Evolutionary conservation across 148 eudicot species (phyloP).

Genomic region (Camellia lanceoleosa): DNA sequence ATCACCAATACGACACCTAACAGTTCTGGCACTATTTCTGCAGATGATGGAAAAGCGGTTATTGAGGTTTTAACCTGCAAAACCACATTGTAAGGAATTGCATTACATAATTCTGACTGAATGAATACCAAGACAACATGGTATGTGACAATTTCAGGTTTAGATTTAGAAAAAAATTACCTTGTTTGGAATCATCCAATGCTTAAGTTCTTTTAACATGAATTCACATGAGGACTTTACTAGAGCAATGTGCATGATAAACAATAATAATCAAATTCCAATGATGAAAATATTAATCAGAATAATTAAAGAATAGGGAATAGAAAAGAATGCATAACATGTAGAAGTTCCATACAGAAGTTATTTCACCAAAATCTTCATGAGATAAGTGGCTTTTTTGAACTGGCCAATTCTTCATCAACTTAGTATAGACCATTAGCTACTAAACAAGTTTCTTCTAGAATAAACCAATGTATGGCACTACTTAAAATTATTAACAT

Average conservation of each 20-base stretch:
- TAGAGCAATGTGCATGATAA: conserved; percentile 32
- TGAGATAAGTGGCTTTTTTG: not conserved
- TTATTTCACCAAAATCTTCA: not conserved
- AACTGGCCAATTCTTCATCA: not conserved
- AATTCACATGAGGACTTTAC: conserved; percentile 29
- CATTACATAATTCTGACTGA: not conserved
- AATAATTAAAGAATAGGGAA: not conserved
- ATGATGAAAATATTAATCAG: not conserved
- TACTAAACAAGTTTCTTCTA: not conserved
- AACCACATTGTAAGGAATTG: not conserved
- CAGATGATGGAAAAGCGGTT: conserved; percentile 45
- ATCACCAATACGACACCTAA: conserved; percentile 57
- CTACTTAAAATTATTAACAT: not conserved
- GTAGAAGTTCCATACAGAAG: not conserved
- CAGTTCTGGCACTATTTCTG: conserved; percentile 62
- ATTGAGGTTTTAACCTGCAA: conserved; percentile 39
- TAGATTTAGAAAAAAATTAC: conserved; percentile 19
- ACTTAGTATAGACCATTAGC: not conserved
- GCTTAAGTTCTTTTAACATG: conserved; percentile 40
- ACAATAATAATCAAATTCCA: not conserved
- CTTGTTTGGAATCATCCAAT: conserved; percentile 59
- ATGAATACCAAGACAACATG: not conserved
- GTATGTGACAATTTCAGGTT: not conserved
- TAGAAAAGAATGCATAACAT: not conserved
- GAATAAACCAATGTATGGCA: not conserved